Conservation (phyloP, 225 moss, liverwort and hornwort species). For the Sphagnum tenellum region DNA sequence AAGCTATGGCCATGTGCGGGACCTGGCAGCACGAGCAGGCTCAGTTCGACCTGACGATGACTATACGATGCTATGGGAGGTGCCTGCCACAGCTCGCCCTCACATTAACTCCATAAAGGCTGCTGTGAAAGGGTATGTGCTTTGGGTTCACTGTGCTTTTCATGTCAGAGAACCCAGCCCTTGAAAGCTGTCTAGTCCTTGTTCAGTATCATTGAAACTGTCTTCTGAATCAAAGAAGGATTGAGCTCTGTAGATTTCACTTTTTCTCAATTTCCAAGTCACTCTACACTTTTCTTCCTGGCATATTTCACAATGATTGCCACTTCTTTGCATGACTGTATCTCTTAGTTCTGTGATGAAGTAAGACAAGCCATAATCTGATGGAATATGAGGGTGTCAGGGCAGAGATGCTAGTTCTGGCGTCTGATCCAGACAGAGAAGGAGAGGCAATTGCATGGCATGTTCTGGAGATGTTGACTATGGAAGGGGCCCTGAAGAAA, state of each 20-base stretch:
- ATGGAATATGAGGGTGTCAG: slow-evolving; percentile 17
- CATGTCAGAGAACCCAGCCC: no score
- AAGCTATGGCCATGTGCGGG: slow-evolving; percentile 92
- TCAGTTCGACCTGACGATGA: slow-evolving; percentile 87
- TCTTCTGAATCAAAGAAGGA: no score
- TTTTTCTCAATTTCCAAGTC: no score
- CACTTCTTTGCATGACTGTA: no score
- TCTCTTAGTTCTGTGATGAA: not conserved
- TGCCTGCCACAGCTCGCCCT: slow-evolving; percentile 74
- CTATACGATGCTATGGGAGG: slow-evolving; percentile 91
- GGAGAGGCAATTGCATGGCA: slow-evolving; percentile 99
- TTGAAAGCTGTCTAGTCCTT: no score
- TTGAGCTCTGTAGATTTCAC: no score
- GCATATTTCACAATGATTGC: no score
- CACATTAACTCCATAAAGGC: slow-evolving; percentile 85
- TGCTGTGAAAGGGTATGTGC: slow-evolving; percentile 69
- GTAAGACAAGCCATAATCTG: not conserved
- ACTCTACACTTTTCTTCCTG: no score
- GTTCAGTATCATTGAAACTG: no score
- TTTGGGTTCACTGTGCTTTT: not conserved
- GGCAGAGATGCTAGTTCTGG: slow-evolving; percentile 64
- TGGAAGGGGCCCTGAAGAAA: slow-evolving; percentile 61
- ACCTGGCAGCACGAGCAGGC: slow-evolving; percentile 79
- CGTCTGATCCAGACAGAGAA: slow-evolving; percentile 96
- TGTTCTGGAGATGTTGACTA: slow-evolving; percentile 77